A percentile compares a stretch with the other conserved stretches of the same genome.
These are phyloP conservation scores for Dactylella cylindrospora DNA, from an alignment of 2,329 filamentous ascomycete genomes.

Conservation along the genomic window DNA sequence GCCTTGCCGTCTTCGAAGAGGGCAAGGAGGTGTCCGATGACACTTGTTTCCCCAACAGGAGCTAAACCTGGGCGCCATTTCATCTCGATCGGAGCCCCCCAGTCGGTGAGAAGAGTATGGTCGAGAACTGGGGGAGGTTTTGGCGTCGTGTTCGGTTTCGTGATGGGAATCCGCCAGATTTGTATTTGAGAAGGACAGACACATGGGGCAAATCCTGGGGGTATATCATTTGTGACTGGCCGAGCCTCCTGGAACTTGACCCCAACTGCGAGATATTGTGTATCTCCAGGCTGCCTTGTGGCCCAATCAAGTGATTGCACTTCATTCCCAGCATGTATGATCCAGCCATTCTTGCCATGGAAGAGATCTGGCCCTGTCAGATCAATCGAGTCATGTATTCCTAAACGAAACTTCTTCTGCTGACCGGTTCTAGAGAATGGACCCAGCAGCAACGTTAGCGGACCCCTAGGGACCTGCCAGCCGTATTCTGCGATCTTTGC, in stretches of 20 bases:
- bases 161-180: slow-evolving; percentile 56
- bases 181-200: slow-evolving; percentile 54
- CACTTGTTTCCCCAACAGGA: slow-evolving; percentile 37
- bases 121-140: slow-evolving; percentile 53
- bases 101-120: slow-evolving; percentile 56
- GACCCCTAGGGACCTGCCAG: slow-evolving; percentile 30
- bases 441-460: slow-evolving; percentile 15
- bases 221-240: slow-evolving; percentile 42
- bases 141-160: slow-evolving; percentile 46
- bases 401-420: slow-evolving; percentile 37
- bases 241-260: slow-evolving; percentile 38
- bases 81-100: slow-evolving; percentile 55
- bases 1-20: slow-evolving; percentile 57
- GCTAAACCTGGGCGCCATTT: slow-evolving; percentile 56
- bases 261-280: slow-evolving; percentile 46
- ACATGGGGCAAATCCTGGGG: slow-evolving; percentile 54
- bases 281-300: slow-evolving; percentile 10
- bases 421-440: slow-evolving; percentile 22
- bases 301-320: slow-evolving; percentile 40
- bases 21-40: slow-evolving; percentile 56
- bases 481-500: slow-evolving; percentile 27
- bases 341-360: slow-evolving; percentile 35
- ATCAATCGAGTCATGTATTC: slow-evolving; percentile 28
- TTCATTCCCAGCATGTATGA: slow-evolving; percentile 35
- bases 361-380: slow-evolving; percentile 17